Evolutionary conservation across 768 basidiomycete species (phyloP), one percentile per base, ranked within the genome.

Genomic region (Pleurotus djamor): DNA sequence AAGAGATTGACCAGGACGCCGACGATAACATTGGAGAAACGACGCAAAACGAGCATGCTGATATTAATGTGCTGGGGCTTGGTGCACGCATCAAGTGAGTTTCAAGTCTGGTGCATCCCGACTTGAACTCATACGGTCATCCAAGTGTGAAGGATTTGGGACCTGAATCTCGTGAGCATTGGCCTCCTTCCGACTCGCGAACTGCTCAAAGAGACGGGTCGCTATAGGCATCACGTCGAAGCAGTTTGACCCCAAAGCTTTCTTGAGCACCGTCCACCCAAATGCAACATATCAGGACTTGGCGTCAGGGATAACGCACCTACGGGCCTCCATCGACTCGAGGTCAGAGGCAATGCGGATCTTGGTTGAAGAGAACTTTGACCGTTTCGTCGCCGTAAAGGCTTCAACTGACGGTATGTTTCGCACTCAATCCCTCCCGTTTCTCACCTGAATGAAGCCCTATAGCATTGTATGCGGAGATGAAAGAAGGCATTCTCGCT

Each of bases 311-410:
- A 89, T 94, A 32, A 70, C 81, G 0, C 84, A 88, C 61, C 79
- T 98, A 5, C 84, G 85, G 62, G 75, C 84, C 6, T 89, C 92
- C 10, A 88, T 98, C 59, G 96, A 98, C 67, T 83, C 89, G 1
- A 86, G 96, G 47, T 96, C 94, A 1, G 92, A 96, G 64, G 97
- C 96, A n/a, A 88, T 98, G 59, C 82, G 95, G 43, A 85, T 96
- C 17, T 81, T 99, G 35, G 97, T 99, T 8, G 96, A 98, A 70
- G 94, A 98, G 66, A 97, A 98, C 72, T 98, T 98, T 72, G 96
- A 98, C 74, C 83, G 94, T 10, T 99, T 98, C 67, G 96, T 98
- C 14, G 92, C 93, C 2, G 96, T 99, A 58, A 99, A 99, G 67
- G 92, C 93, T 7, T 92, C 91, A 7, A 96, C 92, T n/a, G 96